These are phyloP conservation scores for Irpex sp. DNA, from an alignment of 1,284 basidiomycete genomes.

Conservation along the genomic window DNA sequence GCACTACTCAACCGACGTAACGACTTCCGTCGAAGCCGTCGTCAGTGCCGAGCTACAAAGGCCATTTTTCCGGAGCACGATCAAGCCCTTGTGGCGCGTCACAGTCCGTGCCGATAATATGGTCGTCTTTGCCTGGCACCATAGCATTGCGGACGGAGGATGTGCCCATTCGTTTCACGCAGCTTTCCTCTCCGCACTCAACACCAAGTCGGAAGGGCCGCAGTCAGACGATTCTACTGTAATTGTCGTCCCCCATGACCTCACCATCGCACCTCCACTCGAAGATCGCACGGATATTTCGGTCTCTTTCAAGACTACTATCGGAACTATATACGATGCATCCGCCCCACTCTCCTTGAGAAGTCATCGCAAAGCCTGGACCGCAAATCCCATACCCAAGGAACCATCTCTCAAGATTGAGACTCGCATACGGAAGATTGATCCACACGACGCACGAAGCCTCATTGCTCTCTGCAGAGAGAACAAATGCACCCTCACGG, in stretches of 20 bases:
- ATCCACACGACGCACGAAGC: conserved; percentile 18
- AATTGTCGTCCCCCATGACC: conserved; percentile 18
- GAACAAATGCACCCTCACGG: conserved; percentile 34
- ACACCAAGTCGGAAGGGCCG: neutral
- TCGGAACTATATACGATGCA: conserved; percentile 20
- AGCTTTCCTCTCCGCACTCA: conserved; percentile 30
- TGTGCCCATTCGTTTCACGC: conserved; percentile 37
- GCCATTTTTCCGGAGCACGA: conserved; percentile 23
- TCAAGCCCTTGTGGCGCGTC: conserved; percentile 36
- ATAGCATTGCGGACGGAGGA: conserved; percentile 38
- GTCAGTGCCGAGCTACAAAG: conserved; percentile 25
- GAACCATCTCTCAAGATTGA: conserved; percentile 15
- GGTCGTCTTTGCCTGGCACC: conserved; percentile 35
- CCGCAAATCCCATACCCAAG: conserved; percentile 26
- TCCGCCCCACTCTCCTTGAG: conserved; percentile 29
- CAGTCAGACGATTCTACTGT: neutral
- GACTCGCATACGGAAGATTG: conserved; percentile 24
- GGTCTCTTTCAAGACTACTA: conserved; percentile 26
- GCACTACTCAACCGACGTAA: conserved; percentile 22
- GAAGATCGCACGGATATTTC: conserved; percentile 30
- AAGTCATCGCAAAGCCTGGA: conserved; percentile 28
- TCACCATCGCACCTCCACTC: conserved; percentile 24
- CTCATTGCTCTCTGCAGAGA: conserved; percentile 29
- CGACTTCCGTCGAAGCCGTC: conserved; percentile 18
- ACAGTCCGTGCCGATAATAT: conserved; percentile 29